Evolutionary conservation across 345 rosid species (phyloP), one percentile per base, ranked within the genome.

Genomic region (Aquilaria yunnanensis): DNA sequence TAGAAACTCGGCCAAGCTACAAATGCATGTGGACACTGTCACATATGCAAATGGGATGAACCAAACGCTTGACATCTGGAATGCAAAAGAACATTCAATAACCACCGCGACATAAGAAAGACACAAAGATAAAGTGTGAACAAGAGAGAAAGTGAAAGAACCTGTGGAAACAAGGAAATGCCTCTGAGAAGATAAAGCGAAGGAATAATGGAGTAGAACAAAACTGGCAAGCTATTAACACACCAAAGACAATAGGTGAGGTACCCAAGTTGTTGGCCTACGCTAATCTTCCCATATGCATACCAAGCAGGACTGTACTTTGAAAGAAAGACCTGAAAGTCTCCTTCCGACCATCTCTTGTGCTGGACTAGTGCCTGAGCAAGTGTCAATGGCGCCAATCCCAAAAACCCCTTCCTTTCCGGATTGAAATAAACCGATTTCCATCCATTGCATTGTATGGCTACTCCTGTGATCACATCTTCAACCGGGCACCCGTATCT

Each of bases 301-400:
- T 74, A 70, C 81, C 78, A 70, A 29, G 73, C 74, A 6, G 96
- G 96, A 70, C 89, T 72, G 74, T 71, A 82, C 55, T 71, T 77
- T 1, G 93, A 85, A 1, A 85, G 62, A 14, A 87, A 48, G 59
- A 92, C 77, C 73, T 87, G 91, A 52, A 92, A 64, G 47, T 85
- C 75, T 23, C 98, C 98, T 60, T 80, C 90, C 0, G 97, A 66
- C 97, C 97, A 92, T 72, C 98, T 78, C 75, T 80, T 80, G 37
- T 84, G 89, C 69, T 89, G 96, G 68, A 85, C 73, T 9, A 92
- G 80, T 9, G 72, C 64, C 76, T 92, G 85, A 56, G 70, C 71
- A 64, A 87, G 66, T 32, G 89, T 84, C 10, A 74, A 75, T 2
- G 96, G 80, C 1, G 75, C 80, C 14, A 82, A 50, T 11, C 98